Conservation (phyloP, 345 rosid genomes). For the Camelina sativa region DNA sequence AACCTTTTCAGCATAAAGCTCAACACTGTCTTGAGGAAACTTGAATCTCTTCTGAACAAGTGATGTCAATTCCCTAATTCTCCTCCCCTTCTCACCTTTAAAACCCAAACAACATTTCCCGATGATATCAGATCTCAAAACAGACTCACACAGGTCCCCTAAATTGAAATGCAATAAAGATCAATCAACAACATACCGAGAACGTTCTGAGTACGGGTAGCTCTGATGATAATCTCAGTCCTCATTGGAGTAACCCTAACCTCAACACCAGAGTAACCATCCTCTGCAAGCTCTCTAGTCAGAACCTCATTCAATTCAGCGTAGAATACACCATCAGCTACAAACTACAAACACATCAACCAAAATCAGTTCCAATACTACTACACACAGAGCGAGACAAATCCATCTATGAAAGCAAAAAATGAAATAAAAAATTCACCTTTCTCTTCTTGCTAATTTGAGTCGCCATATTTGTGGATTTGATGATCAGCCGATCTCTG, state of each 20-base stretch:
- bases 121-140: not conserved
- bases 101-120: no score
- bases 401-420: not conserved
- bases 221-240: slow-evolving; percentile 87
- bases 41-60: slow-evolving; percentile 75
- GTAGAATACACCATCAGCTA: slow-evolving; percentile 79
- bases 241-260: slow-evolving; percentile 91
- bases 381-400: not conserved
- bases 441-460: slow-evolving; percentile 86
- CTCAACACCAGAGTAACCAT: slow-evolving; percentile 95
- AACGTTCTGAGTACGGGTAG: slow-evolving; percentile 87
- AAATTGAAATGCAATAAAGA: not conserved
- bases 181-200: slow-evolving; percentile 54
- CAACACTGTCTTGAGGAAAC: slow-evolving; percentile 76
- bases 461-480: slow-evolving; percentile 53
- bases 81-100: slow-evolving; percentile 80
- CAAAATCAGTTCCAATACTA: not conserved
- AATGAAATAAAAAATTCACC: slow-evolving; percentile 36
- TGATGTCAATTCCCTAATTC: slow-evolving; percentile 83
- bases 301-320: slow-evolving; percentile 79
- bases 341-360: slow-evolving; percentile 53
- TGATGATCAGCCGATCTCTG: not conserved
- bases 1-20: slow-evolving; percentile 83
- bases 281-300: slow-evolving; percentile 83
- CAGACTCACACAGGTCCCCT: not conserved